Base-by-base conservation (phyloP, 2,329 filamentous ascomycete species). In the Penicillium sp. region DNA sequence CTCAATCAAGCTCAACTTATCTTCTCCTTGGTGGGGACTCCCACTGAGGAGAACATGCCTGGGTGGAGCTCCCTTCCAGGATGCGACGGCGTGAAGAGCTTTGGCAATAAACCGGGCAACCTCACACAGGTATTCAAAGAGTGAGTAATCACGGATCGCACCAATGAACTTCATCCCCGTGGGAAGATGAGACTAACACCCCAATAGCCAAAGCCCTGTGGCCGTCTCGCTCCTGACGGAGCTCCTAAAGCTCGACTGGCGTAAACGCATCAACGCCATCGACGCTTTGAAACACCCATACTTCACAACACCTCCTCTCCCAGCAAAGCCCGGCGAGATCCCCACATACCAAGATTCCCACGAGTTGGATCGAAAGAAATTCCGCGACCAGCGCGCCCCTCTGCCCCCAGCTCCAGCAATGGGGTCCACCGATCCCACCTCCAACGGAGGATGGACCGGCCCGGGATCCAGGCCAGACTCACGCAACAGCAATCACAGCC, bases 231-330 rank as follows among this genome's bases (percentile, higher is more conserved):
- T 99, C 12, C 82, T 99, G 1, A 87, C 85, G 55, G 90, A 96
- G 63, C 84, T 99, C 15, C 80, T 99, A 55, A 92, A 86, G 69
- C 86, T 99, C 15, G 92, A 99, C 73, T 98, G 93, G 91, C 86
- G 87, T 53, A 89, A 86, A 66, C 87, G 95, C 53, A 89, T 96
- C 73, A 99, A 98, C 72, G 95, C 95, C 0, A 90, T 96, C 28
- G 95, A 99, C 77, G 95, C 95, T 1, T 81, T 99, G 22, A 86
- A 96, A 64, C 95, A 99, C 70, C 88, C 91, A 0, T 99, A 97
- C 76, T 98, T 99, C 79, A 88, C 86, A 62, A 90, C 86, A 58
- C 77, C 84, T 1, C 95, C 95, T 4, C 81, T 90, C 4, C 95
- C 95, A 8, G 88, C 93, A 41, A 85, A 86, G 57, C 92, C 95